phyloP scores from a whole-genome alignment of 768 basidiomycete species.

The Antrodiella citrinella region DNA sequence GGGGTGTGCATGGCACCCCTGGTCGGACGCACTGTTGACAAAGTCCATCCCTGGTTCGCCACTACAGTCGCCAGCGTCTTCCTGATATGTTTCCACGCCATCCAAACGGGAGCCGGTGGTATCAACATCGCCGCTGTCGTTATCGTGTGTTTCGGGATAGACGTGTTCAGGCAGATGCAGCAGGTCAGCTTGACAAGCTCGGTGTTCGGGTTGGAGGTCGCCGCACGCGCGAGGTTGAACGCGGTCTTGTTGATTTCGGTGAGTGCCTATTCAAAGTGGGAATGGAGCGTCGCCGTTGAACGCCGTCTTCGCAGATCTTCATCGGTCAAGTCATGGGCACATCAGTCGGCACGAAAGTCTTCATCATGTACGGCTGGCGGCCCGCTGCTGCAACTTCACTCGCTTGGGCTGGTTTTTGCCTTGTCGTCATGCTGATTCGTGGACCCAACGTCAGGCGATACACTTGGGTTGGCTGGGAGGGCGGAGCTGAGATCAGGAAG shows the following conservation, averaged over 20 bases:
- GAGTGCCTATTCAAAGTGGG: slow-evolving; percentile 17
- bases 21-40: slow-evolving; percentile 61
- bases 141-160: slow-evolving; percentile 62
- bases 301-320: slow-evolving; percentile 37
- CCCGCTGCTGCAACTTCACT: slow-evolving; percentile 54
- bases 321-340: slow-evolving; percentile 82
- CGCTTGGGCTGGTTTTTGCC: slow-evolving; percentile 47
- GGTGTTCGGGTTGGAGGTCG: slow-evolving; percentile 27
- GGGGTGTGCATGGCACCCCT: slow-evolving; percentile 66
- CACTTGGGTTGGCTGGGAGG: slow-evolving; percentile 62
- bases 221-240: slow-evolving; percentile 51
- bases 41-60: slow-evolving; percentile 70
- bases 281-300: neutral
- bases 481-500: slow-evolving; percentile 27
- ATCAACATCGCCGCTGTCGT: slow-evolving; percentile 62
- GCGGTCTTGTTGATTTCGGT: slow-evolving; percentile 69
- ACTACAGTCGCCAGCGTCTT: slow-evolving; percentile 46
- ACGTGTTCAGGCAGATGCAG: slow-evolving; percentile 64
- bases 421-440: slow-evolving; percentile 50
- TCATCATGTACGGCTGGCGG: slow-evolving; percentile 63
- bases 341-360: slow-evolving; percentile 63
- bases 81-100: slow-evolving; percentile 43
- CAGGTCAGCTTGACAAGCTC: slow-evolving; percentile 56
- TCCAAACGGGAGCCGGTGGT: slow-evolving; percentile 66
- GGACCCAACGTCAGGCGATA: slow-evolving; percentile 54